Percentiles rank a stretch among this genome's conserved stretches.
Conservation (phyloP, 108 stramenopile genomes). For the Conticribra guillardii region DNA sequence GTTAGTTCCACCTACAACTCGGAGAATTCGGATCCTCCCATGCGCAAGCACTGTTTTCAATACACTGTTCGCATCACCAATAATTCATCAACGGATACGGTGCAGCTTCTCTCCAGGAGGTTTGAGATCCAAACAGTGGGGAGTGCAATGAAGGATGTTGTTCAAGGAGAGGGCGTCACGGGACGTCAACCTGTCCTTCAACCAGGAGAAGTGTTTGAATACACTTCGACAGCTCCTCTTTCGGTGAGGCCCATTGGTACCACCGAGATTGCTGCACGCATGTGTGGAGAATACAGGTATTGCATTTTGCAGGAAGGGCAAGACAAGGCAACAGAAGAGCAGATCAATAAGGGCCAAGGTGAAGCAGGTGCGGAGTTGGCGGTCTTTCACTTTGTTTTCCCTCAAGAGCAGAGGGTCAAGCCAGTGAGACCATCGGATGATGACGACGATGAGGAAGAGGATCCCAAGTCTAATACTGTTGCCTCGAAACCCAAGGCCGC, state of each 20-base stretch:
- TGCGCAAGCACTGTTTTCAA: slow-evolving; percentile 92
- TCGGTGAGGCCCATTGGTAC: slow-evolving; percentile 83
- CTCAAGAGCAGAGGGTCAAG: slow-evolving; percentile 86
- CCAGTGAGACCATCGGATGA: slow-evolving; percentile 69
- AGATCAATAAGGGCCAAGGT: slow-evolving; percentile 70
- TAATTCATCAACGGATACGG: slow-evolving; percentile 81
- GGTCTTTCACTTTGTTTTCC: slow-evolving; percentile 87
- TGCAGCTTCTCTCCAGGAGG: slow-evolving; percentile 88
- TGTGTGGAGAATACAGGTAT: slow-evolving; percentile 85
- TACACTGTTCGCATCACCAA: slow-evolving; percentile 95
- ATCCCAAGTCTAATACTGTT: slow-evolving; percentile 24
- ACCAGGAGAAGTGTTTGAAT: slow-evolving; percentile 93
- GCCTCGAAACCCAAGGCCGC: slow-evolving; percentile 29
- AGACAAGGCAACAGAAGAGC: slow-evolving; percentile 73
- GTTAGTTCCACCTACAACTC: slow-evolving; percentile 86
- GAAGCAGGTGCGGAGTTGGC: slow-evolving; percentile 77
- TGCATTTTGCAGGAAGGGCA: slow-evolving; percentile 66
- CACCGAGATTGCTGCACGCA: slow-evolving; percentile 83
- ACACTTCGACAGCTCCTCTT: slow-evolving; percentile 87
- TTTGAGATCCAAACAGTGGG: slow-evolving; percentile 94
- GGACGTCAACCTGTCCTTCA: slow-evolving; percentile 90
- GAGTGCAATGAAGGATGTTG: slow-evolving; percentile 84
- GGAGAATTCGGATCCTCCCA: slow-evolving; percentile 90
- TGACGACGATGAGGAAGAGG: slow-evolving; percentile 71
- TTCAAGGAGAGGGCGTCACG: slow-evolving; percentile 91